A percentile compares a stretch with the other conserved stretches of the same genome.
phyloP scores from a whole-genome alignment of 2,329 filamentous ascomycete species.

The Ophiostoma ulmi region DNA sequence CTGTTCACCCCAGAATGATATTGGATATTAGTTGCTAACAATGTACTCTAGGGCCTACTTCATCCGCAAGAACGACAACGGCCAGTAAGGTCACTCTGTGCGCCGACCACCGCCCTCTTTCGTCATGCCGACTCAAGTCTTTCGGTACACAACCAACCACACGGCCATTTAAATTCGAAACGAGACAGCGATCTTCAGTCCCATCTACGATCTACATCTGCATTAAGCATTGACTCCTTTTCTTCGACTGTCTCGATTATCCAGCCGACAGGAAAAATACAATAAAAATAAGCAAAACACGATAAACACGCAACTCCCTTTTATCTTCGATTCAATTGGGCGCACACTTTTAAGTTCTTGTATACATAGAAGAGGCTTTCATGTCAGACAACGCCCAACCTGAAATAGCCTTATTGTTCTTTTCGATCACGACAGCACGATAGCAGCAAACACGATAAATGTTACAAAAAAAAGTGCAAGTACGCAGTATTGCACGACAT shows the following conservation, averaged over 20 bases:
- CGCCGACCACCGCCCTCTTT: neutral
- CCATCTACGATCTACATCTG: neutral
- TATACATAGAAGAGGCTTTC: neutral
- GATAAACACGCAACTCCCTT: neutral
- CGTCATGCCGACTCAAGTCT: neutral
- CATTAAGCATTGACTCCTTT: neutral
- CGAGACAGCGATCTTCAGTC: conserved; percentile 8
- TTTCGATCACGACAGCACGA: neutral
- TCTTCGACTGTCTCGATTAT: neutral
- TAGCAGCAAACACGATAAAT: neutral
- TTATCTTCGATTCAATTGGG: neutral
- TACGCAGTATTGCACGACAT: neutral
- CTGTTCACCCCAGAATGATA: neutral
- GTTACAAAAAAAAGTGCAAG: neutral
- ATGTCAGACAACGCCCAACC: neutral
- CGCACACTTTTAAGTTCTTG: neutral
- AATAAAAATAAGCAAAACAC: neutral
- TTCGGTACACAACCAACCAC: neutral
- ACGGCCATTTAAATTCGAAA: neutral
- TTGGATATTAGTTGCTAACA: neutral
- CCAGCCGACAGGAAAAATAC: neutral
- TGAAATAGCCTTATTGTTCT: neutral
- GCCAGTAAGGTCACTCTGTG: neutral
- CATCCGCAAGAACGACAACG: conserved; percentile 36
- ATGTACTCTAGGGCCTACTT: conserved; percentile 51